A percentile compares a stretch with the other conserved stretches of the same genome.
Evolutionary conservation across 2,329 filamentous ascomycete species (phyloP).

Genomic region (Tolypocladium inflatum): DNA sequence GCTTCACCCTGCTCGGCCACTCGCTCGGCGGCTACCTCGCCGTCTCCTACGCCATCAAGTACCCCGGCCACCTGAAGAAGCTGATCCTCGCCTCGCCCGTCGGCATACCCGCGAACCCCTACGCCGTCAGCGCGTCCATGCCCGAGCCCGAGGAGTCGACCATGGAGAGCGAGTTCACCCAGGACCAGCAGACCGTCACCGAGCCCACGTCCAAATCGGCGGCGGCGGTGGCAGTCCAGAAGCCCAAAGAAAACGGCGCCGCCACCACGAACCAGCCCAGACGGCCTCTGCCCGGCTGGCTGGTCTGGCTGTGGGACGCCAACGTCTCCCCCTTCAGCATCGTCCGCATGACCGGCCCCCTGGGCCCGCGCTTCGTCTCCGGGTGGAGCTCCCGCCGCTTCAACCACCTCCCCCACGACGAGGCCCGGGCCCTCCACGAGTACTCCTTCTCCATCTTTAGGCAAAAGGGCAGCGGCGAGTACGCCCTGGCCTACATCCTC

Average conservation of each 20-base stretch:
- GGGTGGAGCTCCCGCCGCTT: conserved; percentile 93
- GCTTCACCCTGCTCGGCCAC: conserved; percentile 88
- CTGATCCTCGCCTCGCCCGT: conserved; percentile 91
- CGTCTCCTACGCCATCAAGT: conserved; percentile 91
- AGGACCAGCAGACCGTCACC: conserved; percentile 53
- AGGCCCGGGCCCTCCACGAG: conserved; percentile 78
- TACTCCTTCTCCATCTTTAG: conserved; percentile 94
- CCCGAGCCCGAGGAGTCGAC: conserved; percentile 68
- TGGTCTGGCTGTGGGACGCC: conserved; percentile 91
- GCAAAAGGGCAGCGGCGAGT: conserved; percentile 86
- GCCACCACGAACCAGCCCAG: conserved; percentile 25
- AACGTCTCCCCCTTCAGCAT: conserved; percentile 94
- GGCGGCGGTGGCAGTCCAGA: background rate
- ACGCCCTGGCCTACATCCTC: conserved; percentile 83
- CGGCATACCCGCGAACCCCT: conserved; percentile 88
- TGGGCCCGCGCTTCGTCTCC: conserved; percentile 85
- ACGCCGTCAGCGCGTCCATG: conserved; percentile 72
- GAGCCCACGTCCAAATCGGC: conserved; percentile 10
- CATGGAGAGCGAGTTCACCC: conserved; percentile 67
- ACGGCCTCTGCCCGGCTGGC: conserved; percentile 69
- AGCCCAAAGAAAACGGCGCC: conserved; percentile 25
- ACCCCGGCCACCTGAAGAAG: conserved; percentile 90
- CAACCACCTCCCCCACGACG: conserved; percentile 70
- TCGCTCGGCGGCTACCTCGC: conserved; percentile 92
- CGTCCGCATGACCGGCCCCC: conserved; percentile 76